Evolutionary conservation across 345 rosid genomes (phyloP).

Genomic region (Acer campestre): DNA sequence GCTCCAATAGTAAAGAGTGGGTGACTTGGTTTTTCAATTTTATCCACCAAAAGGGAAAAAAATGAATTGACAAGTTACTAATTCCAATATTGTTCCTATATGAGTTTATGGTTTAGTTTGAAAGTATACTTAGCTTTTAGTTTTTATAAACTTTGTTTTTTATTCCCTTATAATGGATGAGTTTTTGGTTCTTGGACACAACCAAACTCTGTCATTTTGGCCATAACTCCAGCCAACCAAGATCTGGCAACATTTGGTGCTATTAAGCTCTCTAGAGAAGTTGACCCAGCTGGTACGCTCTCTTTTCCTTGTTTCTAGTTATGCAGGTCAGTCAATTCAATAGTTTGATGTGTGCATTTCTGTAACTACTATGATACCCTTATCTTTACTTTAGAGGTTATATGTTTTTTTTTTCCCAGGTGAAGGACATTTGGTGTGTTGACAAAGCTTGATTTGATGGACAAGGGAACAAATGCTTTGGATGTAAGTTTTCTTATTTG

Average conservation of each 20-base stretch:
- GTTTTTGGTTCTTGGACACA: conserved; percentile 20
- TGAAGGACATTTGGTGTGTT: conserved; percentile 75
- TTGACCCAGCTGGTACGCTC: conserved; percentile 51
- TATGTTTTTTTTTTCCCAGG: conserved; percentile 39
- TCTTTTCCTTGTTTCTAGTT: neutral
- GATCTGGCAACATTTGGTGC: conserved; percentile 77
- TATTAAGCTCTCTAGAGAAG: no score
- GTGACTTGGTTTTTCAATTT: neutral
- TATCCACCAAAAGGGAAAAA: neutral
- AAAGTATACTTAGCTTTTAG: neutral
- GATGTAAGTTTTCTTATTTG: conserved; percentile 45
- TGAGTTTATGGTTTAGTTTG: neutral
- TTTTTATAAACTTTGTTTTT: neutral
- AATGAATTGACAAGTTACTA: neutral
- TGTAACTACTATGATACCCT: neutral
- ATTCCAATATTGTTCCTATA: neutral
- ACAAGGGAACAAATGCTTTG: conserved; percentile 71
- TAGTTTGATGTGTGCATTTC: neutral
- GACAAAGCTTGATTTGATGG: conserved; percentile 82
- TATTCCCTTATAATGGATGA: neutral
- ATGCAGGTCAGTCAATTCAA: neutral
- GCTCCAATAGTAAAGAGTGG: neutral
- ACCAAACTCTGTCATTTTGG: conserved; percentile 69
- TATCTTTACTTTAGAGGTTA: conserved; percentile 9
- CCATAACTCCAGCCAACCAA: conserved; percentile 75